These are phyloP conservation scores for Cercospora sojina DNA, from an alignment of 2,329 filamentous ascomycete genomes.

Conservation along the genomic window DNA sequence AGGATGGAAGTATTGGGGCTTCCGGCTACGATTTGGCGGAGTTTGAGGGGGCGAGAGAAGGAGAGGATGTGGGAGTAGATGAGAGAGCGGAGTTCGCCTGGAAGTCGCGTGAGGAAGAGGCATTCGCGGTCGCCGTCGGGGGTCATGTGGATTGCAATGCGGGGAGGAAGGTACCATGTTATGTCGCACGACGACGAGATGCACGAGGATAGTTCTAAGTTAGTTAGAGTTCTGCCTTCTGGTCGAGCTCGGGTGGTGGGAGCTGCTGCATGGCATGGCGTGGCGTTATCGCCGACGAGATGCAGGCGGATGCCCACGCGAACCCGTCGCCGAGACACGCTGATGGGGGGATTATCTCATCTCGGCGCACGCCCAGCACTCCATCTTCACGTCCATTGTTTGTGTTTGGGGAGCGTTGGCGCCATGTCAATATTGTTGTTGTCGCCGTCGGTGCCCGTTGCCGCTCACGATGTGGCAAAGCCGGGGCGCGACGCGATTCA, in stretches of 20 bases:
- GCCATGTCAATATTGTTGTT: not conserved
- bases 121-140: constrained; percentile 13
- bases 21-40: constrained; percentile 27
- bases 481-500: not conserved
- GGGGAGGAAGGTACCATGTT: not conserved
- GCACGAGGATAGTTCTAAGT: too few species aligned
- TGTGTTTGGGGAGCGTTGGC: not conserved
- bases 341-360: not conserved
- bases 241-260: not conserved
- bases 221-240: not conserved
- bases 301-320: not conserved
- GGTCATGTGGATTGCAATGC: not conserved
- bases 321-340: not conserved
- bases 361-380: not conserved
- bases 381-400: not conserved
- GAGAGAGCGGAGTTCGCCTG: constrained; percentile 17
- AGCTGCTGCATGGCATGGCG: too few species aligned
- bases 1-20: constrained; percentile 31
- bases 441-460: not conserved
- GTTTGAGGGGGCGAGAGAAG: constrained; percentile 25
- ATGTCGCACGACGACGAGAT: not conserved
- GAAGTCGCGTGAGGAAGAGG: constrained; percentile 17
- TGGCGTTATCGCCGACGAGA: not conserved
- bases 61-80: constrained; percentile 23
- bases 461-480: not conserved